Base-by-base conservation (phyloP, 108 stramenopile species). In the Cyclotella baltica region DNA sequence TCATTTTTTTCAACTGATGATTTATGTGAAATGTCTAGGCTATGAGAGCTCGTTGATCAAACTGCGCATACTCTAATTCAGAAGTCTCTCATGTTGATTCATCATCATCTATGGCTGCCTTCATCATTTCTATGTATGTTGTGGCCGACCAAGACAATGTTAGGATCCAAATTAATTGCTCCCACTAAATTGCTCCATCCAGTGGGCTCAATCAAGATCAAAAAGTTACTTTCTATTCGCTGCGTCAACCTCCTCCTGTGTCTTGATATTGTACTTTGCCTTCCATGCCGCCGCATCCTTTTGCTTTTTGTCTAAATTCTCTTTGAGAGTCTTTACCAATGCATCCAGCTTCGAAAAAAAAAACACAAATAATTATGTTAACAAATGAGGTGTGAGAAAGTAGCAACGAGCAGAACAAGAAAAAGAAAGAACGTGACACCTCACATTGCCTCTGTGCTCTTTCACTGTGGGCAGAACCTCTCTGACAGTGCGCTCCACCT, bases 391-490 rank as follows among this genome's bases (percentile, higher is more conserved):
- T 56, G 55, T 36, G 31, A 75, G 62, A 2, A 5, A 30, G 9
- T 23, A 81, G 10, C 46, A 25, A 25, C 34, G 55, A 23, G n/a
- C 19, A 35, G n/a, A 52, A 3, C 58, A 76, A 28, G 58, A 22
- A n/a, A 80, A 73, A 31, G 55, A 25, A 46, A 50, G 4, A 76
- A 40, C 0, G 18, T 33, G 51, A 15, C 63, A 40, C 62, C 92
- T 86, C 76, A 91, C 92, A 83, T 95, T 95, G 53, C 79, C 85
- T 68, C 82, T 80, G 73, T 96, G 94, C 27, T 78, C 78, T 51
- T 72, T 85, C n/a, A 98, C 94, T 16, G 93, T 91, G 35, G 98
- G 98, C 31, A 98, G 80, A 18, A 97, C 96, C 75, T 98, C 98
- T 67, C 88, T 73, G 5, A 98, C 98, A 18, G 96, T 97, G 36